Conservation (phyloP, 1,284 basidiomycete genomes). For the Paramarasmius palmivorus region DNA sequence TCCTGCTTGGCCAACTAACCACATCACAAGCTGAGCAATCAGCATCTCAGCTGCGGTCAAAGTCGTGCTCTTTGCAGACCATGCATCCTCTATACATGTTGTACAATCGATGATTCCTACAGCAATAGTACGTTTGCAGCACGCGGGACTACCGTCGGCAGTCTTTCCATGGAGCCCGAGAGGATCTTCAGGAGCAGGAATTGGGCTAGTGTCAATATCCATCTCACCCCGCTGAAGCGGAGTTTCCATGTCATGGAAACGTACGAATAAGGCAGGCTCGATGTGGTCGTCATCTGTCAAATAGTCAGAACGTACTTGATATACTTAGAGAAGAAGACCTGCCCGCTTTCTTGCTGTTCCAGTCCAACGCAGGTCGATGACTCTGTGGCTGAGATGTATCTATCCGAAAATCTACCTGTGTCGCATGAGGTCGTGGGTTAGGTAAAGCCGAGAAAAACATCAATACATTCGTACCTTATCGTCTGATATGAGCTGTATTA, state of each 20-base stretch:
- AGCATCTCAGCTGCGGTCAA: conserved; percentile 36
- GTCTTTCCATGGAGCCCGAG: conserved; percentile 42
- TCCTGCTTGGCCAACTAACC: conserved; percentile 39
- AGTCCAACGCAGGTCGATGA: conserved; percentile 59
- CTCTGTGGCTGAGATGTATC: conserved; percentile 61
- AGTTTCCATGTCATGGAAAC: conserved; percentile 31
- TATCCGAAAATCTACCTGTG: conserved; percentile 64
- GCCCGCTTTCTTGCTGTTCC: conserved; percentile 87
- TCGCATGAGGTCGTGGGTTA: conserved; percentile 5
- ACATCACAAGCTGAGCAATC: conserved; percentile 40
- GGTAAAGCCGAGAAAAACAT: not conserved
- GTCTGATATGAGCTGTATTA: conserved; percentile 72
- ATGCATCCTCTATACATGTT: conserved; percentile 52
- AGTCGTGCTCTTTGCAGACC: conserved; percentile 32
- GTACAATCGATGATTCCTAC: conserved; percentile 57
- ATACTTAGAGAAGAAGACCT: conserved; percentile 19
- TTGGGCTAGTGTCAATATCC: conserved; percentile 20
- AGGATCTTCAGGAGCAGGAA: conserved; percentile 5
- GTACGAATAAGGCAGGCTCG: conserved; percentile 61
- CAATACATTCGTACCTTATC: conserved; percentile 46
- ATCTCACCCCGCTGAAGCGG: conserved; percentile 2
- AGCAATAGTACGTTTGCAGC: conserved; percentile 45
- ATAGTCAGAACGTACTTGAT: conserved; percentile 4
- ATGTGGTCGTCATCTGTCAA: conserved; percentile 77
- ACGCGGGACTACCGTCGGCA: conserved; percentile 43